Evolutionary conservation across 495 filamentous ascomycete genomes (phyloP), one percentile per base, ranked within the genome.

Genomic region (Neurospora cerealis): DNA sequence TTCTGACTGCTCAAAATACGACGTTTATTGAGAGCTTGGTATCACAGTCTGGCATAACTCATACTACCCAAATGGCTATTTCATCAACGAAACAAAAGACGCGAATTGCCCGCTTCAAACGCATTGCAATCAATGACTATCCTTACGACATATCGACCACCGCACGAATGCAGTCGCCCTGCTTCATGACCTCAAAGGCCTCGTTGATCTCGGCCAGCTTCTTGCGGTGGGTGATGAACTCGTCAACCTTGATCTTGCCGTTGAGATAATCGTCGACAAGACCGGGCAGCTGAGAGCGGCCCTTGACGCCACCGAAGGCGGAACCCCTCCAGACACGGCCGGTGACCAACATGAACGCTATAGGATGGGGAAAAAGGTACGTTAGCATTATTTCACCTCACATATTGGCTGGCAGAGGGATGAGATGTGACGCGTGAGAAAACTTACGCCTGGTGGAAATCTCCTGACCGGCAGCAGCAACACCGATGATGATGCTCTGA

Each of bases 181-280:
- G 85, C 88, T 97, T 97, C 96, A 99, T 99, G 82, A 91, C 88
- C 70, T 93, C 88, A 75, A 99, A 99, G 13, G 94, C 95, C 24
- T 85, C 86, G 87, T 97, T 98, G 85, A 99, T 98, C 70, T 90
- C 87, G 34, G 80, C 79, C 69, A 99, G 86, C 9, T 85, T 84
- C 87, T 96, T 91, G 62, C 96, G 91, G 86, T 99, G 96, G 38
- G 96, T 99, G 84, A 99, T 98, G 87, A 98, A 98, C 86, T 99
- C 96, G 79, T 99, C 96, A 48, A 99, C 95, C 92, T 97, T 98
- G 79, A 99, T 89, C 79, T 92, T 88, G 75, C 94, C 94, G 34
- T 86, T 86, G 81, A 97, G 87, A 82, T 99, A 99, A 82, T 98
- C 96, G 71, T 91, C 87, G 7, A 99, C 95, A 37, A 99, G 89